Percentiles rank a stretch among this genome's conserved stretches.
Conservation (phyloP, 2,329 filamentous ascomycete genomes). For the Monilinia aucupariae region DNA sequence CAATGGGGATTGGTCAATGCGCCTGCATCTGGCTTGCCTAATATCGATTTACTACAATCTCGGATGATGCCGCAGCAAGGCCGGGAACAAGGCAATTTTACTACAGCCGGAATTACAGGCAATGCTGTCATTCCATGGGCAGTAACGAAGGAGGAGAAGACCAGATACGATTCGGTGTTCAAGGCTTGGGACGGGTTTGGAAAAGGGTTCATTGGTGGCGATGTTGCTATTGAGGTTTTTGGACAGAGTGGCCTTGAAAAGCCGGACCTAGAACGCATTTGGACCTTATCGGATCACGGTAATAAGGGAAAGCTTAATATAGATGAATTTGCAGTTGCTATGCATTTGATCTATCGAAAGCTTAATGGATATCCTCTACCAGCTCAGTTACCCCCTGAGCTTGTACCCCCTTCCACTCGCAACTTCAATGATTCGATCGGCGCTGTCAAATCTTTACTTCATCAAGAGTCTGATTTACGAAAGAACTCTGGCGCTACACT, state of each 20-base stretch:
- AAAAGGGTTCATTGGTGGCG: conserved; percentile 87
- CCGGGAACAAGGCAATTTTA: conserved; percentile 76
- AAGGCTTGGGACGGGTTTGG: conserved; percentile 92
- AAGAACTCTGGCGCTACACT: conserved; percentile 87
- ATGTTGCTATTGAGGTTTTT: conserved; percentile 93
- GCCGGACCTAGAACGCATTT: conserved; percentile 82
- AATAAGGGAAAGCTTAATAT: conserved; percentile 93
- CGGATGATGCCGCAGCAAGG: conserved; percentile 97
- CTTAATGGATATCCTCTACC: conserved; percentile 93
- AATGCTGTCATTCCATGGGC: conserved; percentile 98
- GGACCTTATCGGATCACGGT: conserved; percentile 89
- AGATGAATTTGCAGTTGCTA: conserved; percentile 95
- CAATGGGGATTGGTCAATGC: conserved; percentile 99
- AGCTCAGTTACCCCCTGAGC: conserved; percentile 78
- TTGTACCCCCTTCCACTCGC: conserved; percentile 88
- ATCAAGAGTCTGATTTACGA: conserved; percentile 80
- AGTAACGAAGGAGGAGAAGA: conserved; percentile 98
- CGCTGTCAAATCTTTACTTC: conserved; percentile 82
- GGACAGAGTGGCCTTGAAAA: conserved; percentile 92
- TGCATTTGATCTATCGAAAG: conserved; percentile 98
- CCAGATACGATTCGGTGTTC: conserved; percentile 91
- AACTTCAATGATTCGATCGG: conserved; percentile 92
- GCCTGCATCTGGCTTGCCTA: conserved; percentile 80
- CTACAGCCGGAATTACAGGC: conserved; percentile 79
- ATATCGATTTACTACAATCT: conserved; percentile 85